Conservation (phyloP, 1,139 yeast species). For the Citeromyces hawaiiensis region DNA sequence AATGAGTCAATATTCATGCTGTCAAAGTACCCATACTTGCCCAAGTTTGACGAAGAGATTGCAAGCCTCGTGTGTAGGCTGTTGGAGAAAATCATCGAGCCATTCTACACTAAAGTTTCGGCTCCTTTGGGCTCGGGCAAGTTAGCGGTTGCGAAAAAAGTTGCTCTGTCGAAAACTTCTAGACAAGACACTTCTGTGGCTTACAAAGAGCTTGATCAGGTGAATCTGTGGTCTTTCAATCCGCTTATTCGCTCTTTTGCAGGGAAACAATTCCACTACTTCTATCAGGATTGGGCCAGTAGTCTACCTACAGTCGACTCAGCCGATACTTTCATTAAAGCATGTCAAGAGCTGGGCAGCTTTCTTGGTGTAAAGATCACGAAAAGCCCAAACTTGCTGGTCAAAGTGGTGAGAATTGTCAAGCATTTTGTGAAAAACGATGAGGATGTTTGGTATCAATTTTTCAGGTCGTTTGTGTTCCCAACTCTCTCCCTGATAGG, state of each 20-base stretch:
- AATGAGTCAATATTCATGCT: conserved; percentile 53
- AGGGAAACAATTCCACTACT: conserved; percentile 26
- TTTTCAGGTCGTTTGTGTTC: conserved; percentile 50
- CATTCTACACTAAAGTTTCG: conserved; percentile 24
- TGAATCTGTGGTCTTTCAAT: conserved; percentile 18
- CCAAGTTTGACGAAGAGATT: conserved; percentile 39
- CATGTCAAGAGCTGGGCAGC: conserved; percentile 35
- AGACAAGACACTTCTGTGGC: neutral
- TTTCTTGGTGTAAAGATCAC: conserved; percentile 50
- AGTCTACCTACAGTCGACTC: conserved; percentile 24
- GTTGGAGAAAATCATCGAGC: conserved; percentile 35
- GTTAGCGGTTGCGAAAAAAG: neutral
- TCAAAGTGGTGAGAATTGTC: conserved; percentile 52
- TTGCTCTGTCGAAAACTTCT: neutral
- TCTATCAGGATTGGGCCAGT: conserved; percentile 36
- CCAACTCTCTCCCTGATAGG: conserved; percentile 53
- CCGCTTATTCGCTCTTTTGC: conserved; percentile 19
- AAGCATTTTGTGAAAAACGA: conserved; percentile 20
- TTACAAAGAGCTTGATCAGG: conserved; percentile 3
- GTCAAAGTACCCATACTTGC: conserved; percentile 48
- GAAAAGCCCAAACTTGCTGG: conserved; percentile 30
- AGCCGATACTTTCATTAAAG: conserved; percentile 29
- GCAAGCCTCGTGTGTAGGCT: conserved; percentile 35
- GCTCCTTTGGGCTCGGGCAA: conserved; percentile 3
- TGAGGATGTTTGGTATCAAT: conserved; percentile 41